Evolutionary conservation across 2,329 filamentous ascomycete genomes (phyloP).

Genomic region (Mariannaea elegans): DNA sequence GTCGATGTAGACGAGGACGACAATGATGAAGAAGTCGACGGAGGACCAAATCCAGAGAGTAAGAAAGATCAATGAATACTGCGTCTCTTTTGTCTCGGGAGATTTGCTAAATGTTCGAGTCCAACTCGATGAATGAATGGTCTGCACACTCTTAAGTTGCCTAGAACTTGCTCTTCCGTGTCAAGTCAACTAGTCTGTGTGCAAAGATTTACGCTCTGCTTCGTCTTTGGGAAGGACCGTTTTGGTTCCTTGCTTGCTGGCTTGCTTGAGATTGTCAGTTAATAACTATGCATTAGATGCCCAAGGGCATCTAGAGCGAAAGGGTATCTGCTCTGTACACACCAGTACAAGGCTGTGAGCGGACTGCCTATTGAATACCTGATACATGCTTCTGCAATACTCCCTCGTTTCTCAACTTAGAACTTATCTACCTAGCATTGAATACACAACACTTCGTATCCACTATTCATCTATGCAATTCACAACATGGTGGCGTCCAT

Average conservation of each 20-base stretch:
- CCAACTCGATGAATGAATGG: constrained; percentile 18
- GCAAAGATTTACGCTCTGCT: constrained; percentile 75
- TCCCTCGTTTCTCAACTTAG: background rate
- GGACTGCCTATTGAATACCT: constrained; percentile 38
- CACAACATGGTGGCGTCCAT: no score
- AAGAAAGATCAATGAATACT: constrained; percentile 44
- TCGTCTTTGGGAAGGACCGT: constrained; percentile 57
- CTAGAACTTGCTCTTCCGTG: constrained; percentile 78
- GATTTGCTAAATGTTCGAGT: background rate
- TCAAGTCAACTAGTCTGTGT: constrained; percentile 97
- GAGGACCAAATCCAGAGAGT: constrained; percentile 55
- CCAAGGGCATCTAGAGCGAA: constrained; percentile 41
- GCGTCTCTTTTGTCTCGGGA: constrained; percentile 1
- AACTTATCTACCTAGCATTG: background rate
- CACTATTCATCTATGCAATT: background rate
- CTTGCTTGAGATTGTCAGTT: constrained; percentile 45
- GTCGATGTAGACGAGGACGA: constrained; percentile 77
- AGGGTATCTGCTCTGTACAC: constrained; percentile 49
- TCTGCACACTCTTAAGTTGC: constrained; percentile 98
- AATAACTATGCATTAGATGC: constrained; percentile 37
- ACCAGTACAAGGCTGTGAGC: constrained; percentile 40
- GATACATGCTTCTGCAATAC: constrained; percentile 40
- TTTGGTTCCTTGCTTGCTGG: constrained; percentile 54
- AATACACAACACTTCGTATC: background rate
- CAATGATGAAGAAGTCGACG: constrained; percentile 51